These are phyloP conservation scores for Epithele typhae DNA, from an alignment of 768 basidiomycete species.

Conservation along the genomic window DNA sequence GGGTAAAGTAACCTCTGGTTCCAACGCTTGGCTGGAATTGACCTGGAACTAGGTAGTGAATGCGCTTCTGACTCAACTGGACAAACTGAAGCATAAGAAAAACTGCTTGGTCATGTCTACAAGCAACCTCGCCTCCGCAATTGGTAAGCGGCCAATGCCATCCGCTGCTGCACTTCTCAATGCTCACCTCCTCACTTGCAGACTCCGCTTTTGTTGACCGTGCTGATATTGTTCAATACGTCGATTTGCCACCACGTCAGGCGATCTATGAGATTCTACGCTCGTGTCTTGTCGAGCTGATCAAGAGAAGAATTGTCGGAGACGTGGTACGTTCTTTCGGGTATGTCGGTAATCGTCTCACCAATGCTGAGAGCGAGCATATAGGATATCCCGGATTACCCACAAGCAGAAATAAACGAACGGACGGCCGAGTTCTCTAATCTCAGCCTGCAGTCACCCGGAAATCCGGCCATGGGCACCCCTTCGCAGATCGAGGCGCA, in stretches of 20 bases:
- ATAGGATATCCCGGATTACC: constrained; percentile 61
- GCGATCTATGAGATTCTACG: constrained; percentile 92
- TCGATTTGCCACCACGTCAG: constrained; percentile 86
- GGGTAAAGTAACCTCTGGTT: no score
- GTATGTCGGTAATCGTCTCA: neutral
- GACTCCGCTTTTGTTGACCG: constrained; percentile 96
- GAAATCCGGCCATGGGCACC: neutral
- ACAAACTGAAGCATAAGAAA: constrained; percentile 88
- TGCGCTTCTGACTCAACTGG: constrained; percentile 92
- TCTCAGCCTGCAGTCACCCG: constrained; percentile 1
- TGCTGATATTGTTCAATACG: constrained; percentile 93
- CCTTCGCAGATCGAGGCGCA: neutral
- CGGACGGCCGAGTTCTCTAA: constrained; percentile 18
- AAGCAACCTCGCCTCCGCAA: constrained; percentile 91
- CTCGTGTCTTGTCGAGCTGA: constrained; percentile 77
- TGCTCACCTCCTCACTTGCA: constrained; percentile 26
- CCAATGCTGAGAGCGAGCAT: neutral
- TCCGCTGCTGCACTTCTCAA: neutral
- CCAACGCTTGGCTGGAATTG: no score
- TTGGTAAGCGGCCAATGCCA: constrained; percentile 62
- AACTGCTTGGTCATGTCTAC: constrained; percentile 97
- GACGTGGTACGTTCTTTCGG: constrained; percentile 44
- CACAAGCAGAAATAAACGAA: constrained; percentile 57
- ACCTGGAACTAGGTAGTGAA: constrained; percentile 78
- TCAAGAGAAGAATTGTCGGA: constrained; percentile 65